Evolutionary conservation across 2,329 filamentous ascomycete genomes (phyloP).

Genomic region (Emmonsiellopsis sp.): DNA sequence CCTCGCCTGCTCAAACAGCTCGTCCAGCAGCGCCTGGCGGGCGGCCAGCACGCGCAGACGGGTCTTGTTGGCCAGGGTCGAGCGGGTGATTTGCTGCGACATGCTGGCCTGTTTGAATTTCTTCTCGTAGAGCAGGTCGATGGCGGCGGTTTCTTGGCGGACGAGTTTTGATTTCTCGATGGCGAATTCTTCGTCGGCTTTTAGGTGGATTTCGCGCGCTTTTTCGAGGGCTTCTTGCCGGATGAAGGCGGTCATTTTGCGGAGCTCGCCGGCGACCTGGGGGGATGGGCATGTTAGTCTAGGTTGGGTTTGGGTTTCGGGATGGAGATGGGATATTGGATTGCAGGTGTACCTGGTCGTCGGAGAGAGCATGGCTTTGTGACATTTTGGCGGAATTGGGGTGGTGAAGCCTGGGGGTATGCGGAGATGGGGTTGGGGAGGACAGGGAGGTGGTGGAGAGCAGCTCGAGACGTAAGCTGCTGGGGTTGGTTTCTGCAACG

Average conservation of each 20-base stretch:
- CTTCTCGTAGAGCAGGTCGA: conserved; percentile 91
- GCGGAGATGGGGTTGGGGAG: conserved; percentile 2
- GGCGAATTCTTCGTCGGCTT: conserved; percentile 97
- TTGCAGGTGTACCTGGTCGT: conserved; percentile 68
- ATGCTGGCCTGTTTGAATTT: conserved; percentile 98
- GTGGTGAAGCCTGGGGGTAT: conserved; percentile 1
- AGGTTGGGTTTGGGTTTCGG: conserved; percentile 1
- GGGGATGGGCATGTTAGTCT: conserved; percentile 12
- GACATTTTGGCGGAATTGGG: conserved; percentile 58
- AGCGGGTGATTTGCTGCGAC: conserved; percentile 97
- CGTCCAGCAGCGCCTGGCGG: conserved; percentile 83
- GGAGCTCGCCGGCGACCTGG: conserved; percentile 93
- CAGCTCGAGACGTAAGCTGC: conserved; percentile 14
- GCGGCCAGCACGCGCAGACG: conserved; percentile 79
- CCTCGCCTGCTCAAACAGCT: conserved; percentile 73
- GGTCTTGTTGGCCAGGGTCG: conserved; percentile 92
- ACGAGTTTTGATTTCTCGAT: conserved; percentile 99
- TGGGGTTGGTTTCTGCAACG: not conserved
- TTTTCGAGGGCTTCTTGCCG: conserved; percentile 97
- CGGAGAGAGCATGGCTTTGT: conserved; percentile 86
- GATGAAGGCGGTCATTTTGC: conserved; percentile 99
- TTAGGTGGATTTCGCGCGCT: conserved; percentile 92
- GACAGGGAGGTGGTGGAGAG: conserved; percentile 11
- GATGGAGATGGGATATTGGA: not conserved
- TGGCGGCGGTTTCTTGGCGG: conserved; percentile 84